Percentiles rank a stretch among this genome's conserved stretches.
phyloP scores from a whole-genome alignment of 2,329 filamentous ascomycete genomes.

The Aspergillus calidoustus region DNA sequence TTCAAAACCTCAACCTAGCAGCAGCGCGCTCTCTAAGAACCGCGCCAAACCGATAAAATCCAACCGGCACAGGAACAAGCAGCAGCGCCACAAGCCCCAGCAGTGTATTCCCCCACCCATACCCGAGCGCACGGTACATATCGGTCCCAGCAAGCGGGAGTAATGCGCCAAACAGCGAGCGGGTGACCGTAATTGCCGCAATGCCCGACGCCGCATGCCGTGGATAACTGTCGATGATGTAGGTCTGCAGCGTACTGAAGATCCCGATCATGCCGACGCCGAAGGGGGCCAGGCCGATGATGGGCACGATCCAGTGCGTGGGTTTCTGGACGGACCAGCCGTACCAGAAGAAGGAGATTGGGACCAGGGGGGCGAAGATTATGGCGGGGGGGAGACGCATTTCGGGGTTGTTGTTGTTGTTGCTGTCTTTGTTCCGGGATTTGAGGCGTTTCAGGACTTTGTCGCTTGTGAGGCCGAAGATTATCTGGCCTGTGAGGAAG shows the following conservation, averaged over 20 bases:
- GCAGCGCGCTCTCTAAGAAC: too few relatives aligned
- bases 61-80: too few relatives aligned
- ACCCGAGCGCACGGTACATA: too few relatives aligned
- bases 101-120: too few relatives aligned
- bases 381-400: constrained; percentile 57
- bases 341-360: constrained; percentile 46
- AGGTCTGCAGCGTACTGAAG: constrained; percentile 59
- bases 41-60: too few relatives aligned
- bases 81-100: too few relatives aligned
- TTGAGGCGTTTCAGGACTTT: constrained; percentile 29
- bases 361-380: constrained; percentile 55
- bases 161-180: too few relatives aligned
- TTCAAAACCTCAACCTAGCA: too few relatives aligned
- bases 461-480: constrained; percentile 34
- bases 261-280: constrained; percentile 36
- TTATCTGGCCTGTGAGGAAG: constrained; percentile 31
- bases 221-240: constrained; percentile 35
- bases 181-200: constrained; percentile 50
- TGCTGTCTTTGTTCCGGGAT: constrained; percentile 6
- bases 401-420: constrained; percentile 44
- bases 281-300: constrained; percentile 55
- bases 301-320: constrained; percentile 61
- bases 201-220: constrained; percentile 61
- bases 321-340: constrained; percentile 55
- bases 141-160: too few relatives aligned